Evolutionary conservation across 108 stramenopile species (phyloP).

Genomic region (Asterionellopsis glacialis): DNA sequence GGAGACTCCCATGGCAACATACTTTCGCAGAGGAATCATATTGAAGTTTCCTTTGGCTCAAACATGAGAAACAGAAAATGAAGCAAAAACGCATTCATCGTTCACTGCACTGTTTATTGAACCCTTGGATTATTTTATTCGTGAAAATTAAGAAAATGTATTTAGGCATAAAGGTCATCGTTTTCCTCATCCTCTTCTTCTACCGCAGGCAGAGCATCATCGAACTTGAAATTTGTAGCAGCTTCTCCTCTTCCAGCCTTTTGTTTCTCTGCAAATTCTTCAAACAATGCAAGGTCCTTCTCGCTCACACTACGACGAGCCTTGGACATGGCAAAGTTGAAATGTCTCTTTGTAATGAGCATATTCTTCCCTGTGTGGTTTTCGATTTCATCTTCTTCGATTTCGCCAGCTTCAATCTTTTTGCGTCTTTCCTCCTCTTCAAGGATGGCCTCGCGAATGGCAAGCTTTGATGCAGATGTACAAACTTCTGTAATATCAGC

Average conservation of each 20-base stretch:
- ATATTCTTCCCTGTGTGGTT: conserved; percentile 37
- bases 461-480: conserved; percentile 87
- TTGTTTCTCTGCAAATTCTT: conserved; percentile 88
- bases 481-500: conserved; percentile 96
- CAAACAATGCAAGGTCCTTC: conserved; percentile 91
- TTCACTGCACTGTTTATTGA: too few relatives aligned
- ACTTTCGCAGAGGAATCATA: too few relatives aligned
- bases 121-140: too few relatives aligned
- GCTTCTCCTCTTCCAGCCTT: conserved; percentile 82
- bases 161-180: conserved; percentile 46
- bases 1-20: too few relatives aligned
- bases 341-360: conserved; percentile 80
- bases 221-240: conserved; percentile 86
- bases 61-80: too few relatives aligned
- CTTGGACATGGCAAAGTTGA: conserved; percentile 91
- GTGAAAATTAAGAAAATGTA: too few relatives aligned
- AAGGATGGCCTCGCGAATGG: conserved; percentile 90
- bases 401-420: conserved; percentile 46
- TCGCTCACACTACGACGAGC: conserved; percentile 86
- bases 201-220: conserved; percentile 19
- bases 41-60: too few relatives aligned
- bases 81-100: too few relatives aligned
- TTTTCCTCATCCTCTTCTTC: conserved; percentile 31
- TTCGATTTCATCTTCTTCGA: conserved; percentile 44
- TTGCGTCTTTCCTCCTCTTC: conserved; percentile 53